Base-by-base conservation (phyloP, 1,284 basidiomycete genomes). In the Ceratobasidium sp. region DNA sequence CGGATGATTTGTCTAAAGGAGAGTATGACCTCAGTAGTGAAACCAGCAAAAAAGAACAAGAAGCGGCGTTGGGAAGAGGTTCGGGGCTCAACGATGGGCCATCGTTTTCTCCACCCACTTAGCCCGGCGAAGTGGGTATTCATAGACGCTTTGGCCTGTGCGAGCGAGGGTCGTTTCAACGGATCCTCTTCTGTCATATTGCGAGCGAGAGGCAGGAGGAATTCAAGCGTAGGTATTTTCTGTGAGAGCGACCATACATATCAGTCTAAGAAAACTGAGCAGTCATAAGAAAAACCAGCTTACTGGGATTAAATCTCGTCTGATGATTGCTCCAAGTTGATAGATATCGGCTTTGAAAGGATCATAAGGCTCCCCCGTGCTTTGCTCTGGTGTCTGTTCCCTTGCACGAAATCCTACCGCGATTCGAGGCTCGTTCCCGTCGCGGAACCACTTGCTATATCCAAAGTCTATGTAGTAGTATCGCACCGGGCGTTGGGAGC, bases 381-480 rank as follows among this genome's bases (percentile, higher is more conserved):
- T 22, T 41, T 72, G 69, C 17, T 72, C 69, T 1, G 69, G 69
- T 14, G 31, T 48, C 15, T 11, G 14, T 59, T 72, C 69, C 15
- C 69, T 45, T 22, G 69, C 69, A 4, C 24, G 15, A 31, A 6
- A 9, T 3, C 69, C 69, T 14, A 27, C 6, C 4, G 51, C 29
- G 1, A 62, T n/a, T 33, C 31, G 44, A 44, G 65, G 53, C 15
- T 4, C 17, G 17, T n/a, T 45, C 5, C 56, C 27, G 14, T 72
- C 56, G 1, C n/a, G 29, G 22, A 72, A 72, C 56, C 57, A 60
- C 33, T 72, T 72, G 14, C 56, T 44, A 22, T 72, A 72, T 1
- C 69, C 69, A n/a, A 72, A 62, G 57, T 72, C 69, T 15, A 72
- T 72, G 31, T 50, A 72, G 31, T 60, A 72, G 33, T 72, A 73